Conservation (phyloP, 139 green algal genomes). For the Volvox reticuliferus region DNA sequence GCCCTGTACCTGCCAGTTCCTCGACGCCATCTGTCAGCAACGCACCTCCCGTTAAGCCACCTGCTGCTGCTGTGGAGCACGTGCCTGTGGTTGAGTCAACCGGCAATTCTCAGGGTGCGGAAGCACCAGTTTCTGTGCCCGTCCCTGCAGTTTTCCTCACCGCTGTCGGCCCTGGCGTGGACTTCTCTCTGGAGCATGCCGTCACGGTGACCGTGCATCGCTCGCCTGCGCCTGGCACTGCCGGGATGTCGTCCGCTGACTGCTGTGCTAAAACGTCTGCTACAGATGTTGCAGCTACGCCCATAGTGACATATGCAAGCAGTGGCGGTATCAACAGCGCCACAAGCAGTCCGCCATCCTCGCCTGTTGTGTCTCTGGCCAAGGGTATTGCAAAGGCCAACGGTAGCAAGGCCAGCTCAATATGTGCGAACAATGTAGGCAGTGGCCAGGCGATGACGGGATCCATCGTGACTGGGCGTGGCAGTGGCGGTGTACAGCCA, state of each 20-base stretch:
- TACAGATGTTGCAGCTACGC: neutral
- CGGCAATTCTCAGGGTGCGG: neutral
- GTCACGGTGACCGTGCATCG: neutral
- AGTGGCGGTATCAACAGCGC: neutral
- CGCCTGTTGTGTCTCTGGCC: neutral
- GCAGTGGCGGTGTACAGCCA: neutral
- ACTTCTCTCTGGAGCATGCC: neutral
- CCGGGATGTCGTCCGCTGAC: neutral
- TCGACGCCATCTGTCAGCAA: neutral
- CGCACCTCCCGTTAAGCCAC: neutral
- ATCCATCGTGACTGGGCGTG: no score
- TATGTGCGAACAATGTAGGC: no score
- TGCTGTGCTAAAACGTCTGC: neutral
- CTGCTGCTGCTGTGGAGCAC: neutral
- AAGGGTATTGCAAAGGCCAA: neutral
- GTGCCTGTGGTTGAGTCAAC: neutral
- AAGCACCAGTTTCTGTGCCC: neutral
- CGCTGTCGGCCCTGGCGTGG: neutral
- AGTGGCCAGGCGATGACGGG: no score
- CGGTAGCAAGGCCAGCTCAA: no score
- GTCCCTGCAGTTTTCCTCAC: neutral
- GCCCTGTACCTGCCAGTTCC: neutral
- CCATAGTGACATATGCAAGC: neutral
- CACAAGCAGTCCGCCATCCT: neutral
- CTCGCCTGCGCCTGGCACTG: neutral